A percentile compares a stretch with the other conserved stretches of the same genome.
phyloP scores from a whole-genome alignment of 1,139 yeast genomes.

The Yamadazyma atmosphaerica region DNA sequence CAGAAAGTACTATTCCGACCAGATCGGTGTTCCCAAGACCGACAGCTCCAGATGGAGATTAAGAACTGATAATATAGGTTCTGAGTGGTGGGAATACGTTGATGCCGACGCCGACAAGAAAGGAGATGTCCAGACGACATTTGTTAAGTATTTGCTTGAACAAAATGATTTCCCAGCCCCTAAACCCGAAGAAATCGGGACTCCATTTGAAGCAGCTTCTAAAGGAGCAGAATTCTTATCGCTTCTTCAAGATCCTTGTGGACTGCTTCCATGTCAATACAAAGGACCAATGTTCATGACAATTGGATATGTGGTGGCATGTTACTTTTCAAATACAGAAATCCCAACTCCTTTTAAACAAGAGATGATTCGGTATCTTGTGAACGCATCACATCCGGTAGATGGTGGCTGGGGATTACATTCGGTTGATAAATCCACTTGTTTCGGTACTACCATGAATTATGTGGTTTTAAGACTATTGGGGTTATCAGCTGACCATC shows the following conservation, averaged over 20 bases:
- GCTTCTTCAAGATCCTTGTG: conserved; percentile 73
- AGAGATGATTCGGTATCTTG: conserved; percentile 81
- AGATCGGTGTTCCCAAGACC: conserved; percentile 61
- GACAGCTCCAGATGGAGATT: conserved; percentile 79
- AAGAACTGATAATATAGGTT: conserved; percentile 66
- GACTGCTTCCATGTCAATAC: conserved; percentile 88
- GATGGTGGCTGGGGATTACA: conserved; percentile 99
- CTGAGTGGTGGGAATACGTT: conserved; percentile 80
- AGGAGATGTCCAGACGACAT: conserved; percentile 53
- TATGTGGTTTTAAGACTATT: conserved; percentile 75
- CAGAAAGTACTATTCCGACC: conserved; percentile 53
- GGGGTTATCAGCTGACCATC: conserved; percentile 74
- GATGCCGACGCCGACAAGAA: conserved; percentile 31
- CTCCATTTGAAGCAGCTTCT: conserved; percentile 64
- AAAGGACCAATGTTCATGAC: conserved; percentile 98
- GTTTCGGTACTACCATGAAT: conserved; percentile 90
- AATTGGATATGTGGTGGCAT: conserved; percentile 79
- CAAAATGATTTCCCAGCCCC: conserved; percentile 48
- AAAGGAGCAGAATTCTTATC: conserved; percentile 76
- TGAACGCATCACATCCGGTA: conserved; percentile 90
- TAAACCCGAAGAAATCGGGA: conserved; percentile 26
- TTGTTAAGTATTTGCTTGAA: conserved; percentile 58
- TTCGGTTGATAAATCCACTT: conserved; percentile 87
- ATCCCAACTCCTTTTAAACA: conserved; percentile 65
- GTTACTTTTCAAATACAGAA: conserved; percentile 65